Evolutionary conservation across 1,284 basidiomycete species (phyloP).

Genomic region (Cryptococcus amylolentus): DNA sequence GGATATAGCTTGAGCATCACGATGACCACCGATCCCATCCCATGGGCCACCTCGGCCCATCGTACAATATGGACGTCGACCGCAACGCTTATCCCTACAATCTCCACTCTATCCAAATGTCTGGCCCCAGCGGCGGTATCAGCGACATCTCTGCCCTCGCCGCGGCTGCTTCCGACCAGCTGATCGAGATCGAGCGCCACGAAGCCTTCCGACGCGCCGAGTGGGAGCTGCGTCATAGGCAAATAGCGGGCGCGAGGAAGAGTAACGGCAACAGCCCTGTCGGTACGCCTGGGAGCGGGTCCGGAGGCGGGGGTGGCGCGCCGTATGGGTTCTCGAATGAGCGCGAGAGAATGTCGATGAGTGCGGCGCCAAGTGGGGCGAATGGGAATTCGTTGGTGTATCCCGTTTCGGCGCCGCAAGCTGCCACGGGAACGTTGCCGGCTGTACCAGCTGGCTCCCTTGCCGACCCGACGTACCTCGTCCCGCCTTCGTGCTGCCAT

Average conservation of each 20-base stretch:
- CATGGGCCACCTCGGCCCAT: slow-evolving; percentile 41
- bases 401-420: slow-evolving; percentile 47
- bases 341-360: slow-evolving; percentile 36
- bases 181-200: slow-evolving; percentile 76
- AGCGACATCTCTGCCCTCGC: slow-evolving; percentile 63
- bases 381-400: slow-evolving; percentile 46
- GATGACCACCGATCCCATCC: slow-evolving; percentile 38
- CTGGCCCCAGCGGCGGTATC: slow-evolving; percentile 52
- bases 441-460: slow-evolving; percentile 49
- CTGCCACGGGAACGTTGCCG: slow-evolving; percentile 45
- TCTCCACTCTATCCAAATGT: slow-evolving; percentile 34
- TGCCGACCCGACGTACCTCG: slow-evolving; percentile 50
- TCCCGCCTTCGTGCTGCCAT: slow-evolving; percentile 53
- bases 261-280: slow-evolving; percentile 65
- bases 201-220: slow-evolving; percentile 78
- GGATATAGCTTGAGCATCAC: slow-evolving; percentile 24
- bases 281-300: slow-evolving; percentile 50
- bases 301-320: slow-evolving; percentile 52
- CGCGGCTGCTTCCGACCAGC: slow-evolving; percentile 76
- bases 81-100: slow-evolving; percentile 39
- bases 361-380: slow-evolving; percentile 29
- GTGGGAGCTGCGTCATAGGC: slow-evolving; percentile 69
- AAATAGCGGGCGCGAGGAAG: slow-evolving; percentile 50
- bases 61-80: slow-evolving; percentile 47
- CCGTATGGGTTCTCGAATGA: slow-evolving; percentile 41